Base-by-base conservation (phyloP, 257 asterid species). In the Cordia subcordata region DNA sequence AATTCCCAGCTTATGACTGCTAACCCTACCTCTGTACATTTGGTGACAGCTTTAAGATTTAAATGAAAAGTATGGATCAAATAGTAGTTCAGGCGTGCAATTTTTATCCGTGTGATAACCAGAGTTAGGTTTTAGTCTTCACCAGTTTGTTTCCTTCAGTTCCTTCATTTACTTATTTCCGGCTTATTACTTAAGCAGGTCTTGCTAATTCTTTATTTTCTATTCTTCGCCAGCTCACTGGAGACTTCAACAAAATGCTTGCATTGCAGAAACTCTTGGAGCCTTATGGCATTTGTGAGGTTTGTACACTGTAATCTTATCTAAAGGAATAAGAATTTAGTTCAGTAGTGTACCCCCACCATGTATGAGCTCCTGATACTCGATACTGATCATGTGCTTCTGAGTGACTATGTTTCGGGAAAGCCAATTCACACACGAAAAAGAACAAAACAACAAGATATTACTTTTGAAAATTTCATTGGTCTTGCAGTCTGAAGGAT, bases 241-340 rank as follows among this genome's bases (percentile, higher is more conserved):
- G 97, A 67, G 97, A 85, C 75, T 78, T 90, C 69, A 73, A 70
- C 65, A 90, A 90, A 77, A 79, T 90, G 92, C 72, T 84, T 55
- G 97, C 97, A 8, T 82, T 90, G 55, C 96, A 87, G 68, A 76
- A 68, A 32, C 63, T 87, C 56, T 74, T 90, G 81, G 97, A 84
- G 69, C 88, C 90, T 56, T 90, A 72, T 53, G 97, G 97, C 52
- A 79, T 90, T 71, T 87, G 97, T 72, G 97, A 90, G 97, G 97
- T 90, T 42, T 50, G 90, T 75, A 60, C 10, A 4, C 47, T 39
- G 16, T 53, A 11, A 46, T 57, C 49, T 23, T 45, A 61, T 42
- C 51, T 44, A 13, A 16, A 14, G 14, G 51, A 15, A 21, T 8
- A 53, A 19, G 49, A 65, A 23, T 21, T 57, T 52, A 16, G 21